Conservation (phyloP, 352 stramenopile genomes). For the Bremia lactucae region DNA sequence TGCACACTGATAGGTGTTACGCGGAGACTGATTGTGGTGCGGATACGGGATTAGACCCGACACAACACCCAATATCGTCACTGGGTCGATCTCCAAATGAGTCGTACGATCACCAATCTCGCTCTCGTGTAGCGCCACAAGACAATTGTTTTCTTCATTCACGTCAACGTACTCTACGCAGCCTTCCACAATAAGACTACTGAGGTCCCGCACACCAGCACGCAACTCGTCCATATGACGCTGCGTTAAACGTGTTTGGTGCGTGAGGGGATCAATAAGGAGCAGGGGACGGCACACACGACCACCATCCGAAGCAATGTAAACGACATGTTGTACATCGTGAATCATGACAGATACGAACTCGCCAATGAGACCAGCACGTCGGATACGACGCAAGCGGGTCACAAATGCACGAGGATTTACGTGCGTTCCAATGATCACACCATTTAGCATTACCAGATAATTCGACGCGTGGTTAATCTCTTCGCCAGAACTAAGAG, state of each 20-base stretch:
- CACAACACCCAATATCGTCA: constrained; percentile 98
- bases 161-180: constrained; percentile 99
- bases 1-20: constrained; percentile 99
- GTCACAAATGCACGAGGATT: constrained; percentile 87
- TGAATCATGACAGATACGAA: constrained; percentile 99
- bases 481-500: constrained; percentile 91
- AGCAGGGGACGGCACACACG: constrained; percentile 96
- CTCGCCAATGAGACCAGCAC: constrained; percentile 85
- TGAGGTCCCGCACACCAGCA: constrained; percentile 61
- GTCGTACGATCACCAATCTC: constrained; percentile 89
- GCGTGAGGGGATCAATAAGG: constrained; percentile 85
- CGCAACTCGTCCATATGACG: constrained; percentile 90
- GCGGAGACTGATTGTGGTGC: constrained; percentile 97
- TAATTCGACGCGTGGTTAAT: constrained; percentile 92
- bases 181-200: constrained; percentile 87
- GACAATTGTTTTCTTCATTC: constrained; percentile 99
- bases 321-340: constrained; percentile 92
- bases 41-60: constrained; percentile 97
- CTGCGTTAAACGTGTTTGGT: constrained; percentile 89
- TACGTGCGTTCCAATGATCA: constrained; percentile 95
- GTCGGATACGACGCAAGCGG: constrained; percentile 67
- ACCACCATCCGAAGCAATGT: constrained; percentile 97
- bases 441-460: constrained; percentile 98
- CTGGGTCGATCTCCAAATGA: constrained; percentile 99
- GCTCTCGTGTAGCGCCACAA: constrained; percentile 93